Evolutionary conservation across 176 grass and related monocot genomes (phyloP).

Genomic region (Cenchrus fungigraminus): DNA sequence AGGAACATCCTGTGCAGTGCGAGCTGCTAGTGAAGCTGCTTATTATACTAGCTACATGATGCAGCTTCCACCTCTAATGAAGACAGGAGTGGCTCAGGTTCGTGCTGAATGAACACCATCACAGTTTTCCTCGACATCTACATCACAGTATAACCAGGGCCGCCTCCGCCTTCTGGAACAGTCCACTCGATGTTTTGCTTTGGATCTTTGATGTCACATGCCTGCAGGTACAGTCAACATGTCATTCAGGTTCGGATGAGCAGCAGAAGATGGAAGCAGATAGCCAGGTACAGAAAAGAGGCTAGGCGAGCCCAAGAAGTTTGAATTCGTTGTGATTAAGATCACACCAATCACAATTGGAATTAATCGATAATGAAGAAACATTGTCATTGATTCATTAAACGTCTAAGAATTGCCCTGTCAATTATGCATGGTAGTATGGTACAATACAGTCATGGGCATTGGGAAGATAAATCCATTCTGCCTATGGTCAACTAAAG

Average conservation of each 20-base stretch:
- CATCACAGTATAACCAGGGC: conserved; percentile 84
- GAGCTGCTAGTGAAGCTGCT: neutral
- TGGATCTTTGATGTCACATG: conserved; percentile 97
- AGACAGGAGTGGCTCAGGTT: neutral
- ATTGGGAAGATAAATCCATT: neutral
- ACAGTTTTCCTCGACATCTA: conserved; percentile 39
- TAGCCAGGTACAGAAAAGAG: neutral
- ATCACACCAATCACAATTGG: neutral
- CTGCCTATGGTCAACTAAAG: neutral
- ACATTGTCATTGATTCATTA: neutral
- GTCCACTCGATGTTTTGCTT: conserved; percentile 95
- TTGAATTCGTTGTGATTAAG: conserved; percentile 13
- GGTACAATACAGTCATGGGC: neutral
- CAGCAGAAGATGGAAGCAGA: neutral
- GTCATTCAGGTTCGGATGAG: conserved; percentile 3
- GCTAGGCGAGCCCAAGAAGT: neutral
- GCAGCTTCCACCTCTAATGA: neutral
- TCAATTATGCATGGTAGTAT: neutral
- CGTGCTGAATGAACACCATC: neutral
- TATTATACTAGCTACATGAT: neutral
- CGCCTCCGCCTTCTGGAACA: conserved; percentile 92
- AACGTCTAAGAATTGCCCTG: neutral
- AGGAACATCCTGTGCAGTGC: neutral
- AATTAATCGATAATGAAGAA: neutral
- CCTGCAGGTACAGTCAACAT: conserved; percentile 47